Evolutionary conservation across 2,329 filamentous ascomycete genomes (phyloP), one percentile per base, ranked within the genome.

Genomic region (Erysiphe pulchra): DNA sequence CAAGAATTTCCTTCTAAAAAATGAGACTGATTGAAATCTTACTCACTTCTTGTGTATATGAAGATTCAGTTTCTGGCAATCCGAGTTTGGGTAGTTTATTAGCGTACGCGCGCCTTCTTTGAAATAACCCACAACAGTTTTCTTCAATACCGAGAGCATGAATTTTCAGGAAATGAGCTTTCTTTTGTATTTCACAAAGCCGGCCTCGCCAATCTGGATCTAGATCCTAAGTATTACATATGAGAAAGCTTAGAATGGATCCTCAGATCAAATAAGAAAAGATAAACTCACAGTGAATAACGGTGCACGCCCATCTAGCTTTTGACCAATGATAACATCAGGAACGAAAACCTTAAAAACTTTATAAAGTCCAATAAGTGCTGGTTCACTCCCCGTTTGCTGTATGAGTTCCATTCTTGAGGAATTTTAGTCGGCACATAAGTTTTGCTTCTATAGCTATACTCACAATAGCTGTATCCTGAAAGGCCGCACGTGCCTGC

Each of bases 301-400:
- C 4, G 71, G 70, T 0, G 73, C 73, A 48, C 70, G 69, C 34
- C 73, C 73, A 45, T 66, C 65, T 30, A 73, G 70, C 4, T 71
- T 65, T 50, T 79, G 77, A 18, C 78, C 80, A 13, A 87, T 70
- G 48, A 92, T 82, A 46, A 92, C 82, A 57, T 92, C 83, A 0
- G 84, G 83, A 55, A 87, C 92, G 60, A 87, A 92, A 57, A 87
- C 83, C 57, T 90, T 90, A 63, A 78, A 92, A n/a, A 87, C 74
- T 46, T 79, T 72, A 44, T 92, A 64, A 16, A 92, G 65, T 2
- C 80, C 80, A 34, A 80, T 68, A 33, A 92, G 63, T 45, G 75
- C 70, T 43, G 77, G 78, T 47, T 92, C 84, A 54, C 80, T 79
- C 16, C 77, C 77, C 4, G 67, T 70, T 54, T 74, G 70, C 39